phyloP scores from a whole-genome alignment of 306 rosid genomes.

The Vicia faba region DNA sequence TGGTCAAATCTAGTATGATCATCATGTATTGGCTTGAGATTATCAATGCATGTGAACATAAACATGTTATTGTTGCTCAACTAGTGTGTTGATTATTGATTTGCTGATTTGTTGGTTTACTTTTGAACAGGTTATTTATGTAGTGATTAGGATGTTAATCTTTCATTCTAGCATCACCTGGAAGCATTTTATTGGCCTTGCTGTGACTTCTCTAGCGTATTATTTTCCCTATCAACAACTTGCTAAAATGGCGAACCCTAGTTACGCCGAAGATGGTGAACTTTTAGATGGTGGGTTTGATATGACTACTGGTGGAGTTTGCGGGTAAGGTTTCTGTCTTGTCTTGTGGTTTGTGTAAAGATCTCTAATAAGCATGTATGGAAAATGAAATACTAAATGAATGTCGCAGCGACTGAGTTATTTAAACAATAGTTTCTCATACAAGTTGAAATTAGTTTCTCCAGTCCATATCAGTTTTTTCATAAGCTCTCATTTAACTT shows the following conservation, averaged over 20 bases:
- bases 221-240: conserved; percentile 69
- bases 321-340: conserved; percentile 65
- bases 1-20: neutral
- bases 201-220: conserved; percentile 64
- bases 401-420: neutral
- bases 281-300: conserved; percentile 97
- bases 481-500: neutral
- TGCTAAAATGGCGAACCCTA: conserved; percentile 70
- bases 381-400: neutral
- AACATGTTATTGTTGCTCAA: neutral
- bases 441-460: neutral
- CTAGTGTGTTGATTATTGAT: neutral
- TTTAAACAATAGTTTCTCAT: neutral
- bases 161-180: conserved; percentile 75
- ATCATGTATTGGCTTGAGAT: neutral
- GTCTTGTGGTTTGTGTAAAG: conserved; percentile 4
- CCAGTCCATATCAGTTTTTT: neutral
- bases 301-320: conserved; percentile 85
- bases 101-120: conserved; percentile 31
- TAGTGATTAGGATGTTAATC: conserved; percentile 60
- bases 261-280: conserved; percentile 71
- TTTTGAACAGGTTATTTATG: conserved; percentile 56
- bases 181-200: conserved; percentile 80
- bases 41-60: neutral
- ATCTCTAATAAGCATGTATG: neutral